Base-by-base conservation (phyloP, 768 basidiomycete species). In the Boletus sp. region DNA sequence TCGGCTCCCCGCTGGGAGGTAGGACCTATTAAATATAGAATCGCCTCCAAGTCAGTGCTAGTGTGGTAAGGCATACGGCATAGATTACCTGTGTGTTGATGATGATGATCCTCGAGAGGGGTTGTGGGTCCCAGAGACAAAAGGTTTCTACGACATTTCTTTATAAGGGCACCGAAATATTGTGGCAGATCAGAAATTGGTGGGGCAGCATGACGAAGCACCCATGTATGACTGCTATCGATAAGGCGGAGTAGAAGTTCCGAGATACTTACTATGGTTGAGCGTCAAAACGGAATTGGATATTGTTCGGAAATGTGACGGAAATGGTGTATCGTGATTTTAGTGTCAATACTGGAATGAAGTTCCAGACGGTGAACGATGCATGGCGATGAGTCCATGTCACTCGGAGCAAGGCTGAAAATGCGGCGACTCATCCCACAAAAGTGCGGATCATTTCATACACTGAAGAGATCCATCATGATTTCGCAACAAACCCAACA, bases 1-100 rank as follows among this genome's bases (percentile, higher is more conserved):
- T 74, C 74, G 78, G 76, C 75, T 75, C 68, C 64, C 67, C 70
- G 73, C 70, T 75, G 75, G 70, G 59, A 78, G 77, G 76, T 33
- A 71, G 62, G 67, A 63, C 67, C 71, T 73, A 55, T 40, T 52
- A 35, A 37, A 46, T 48, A 56, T 17, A 33, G 46, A 37, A 39
- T 55, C 44, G 53, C 32, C 55, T 37, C 52, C 50, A 46, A 51
- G 57, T 66, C 47, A 65, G 52, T 32, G 33, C 33, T 11, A 30
- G 50, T 40, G 41, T 57, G 46, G 55, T 47, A 48, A 54, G 37
- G 50, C 30, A 55, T 67, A 62, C 55, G 64, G 60, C 68, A 70
- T 66, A 50, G 33, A 61, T 59, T 50, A 73, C 71, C 72, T 73
- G 66, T 48, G 62, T 59, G 65, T 61, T 53, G 65, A 66, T 32